Conservation (phyloP, 768 basidiomycete species). For the Plicaturopsis crispa region DNA sequence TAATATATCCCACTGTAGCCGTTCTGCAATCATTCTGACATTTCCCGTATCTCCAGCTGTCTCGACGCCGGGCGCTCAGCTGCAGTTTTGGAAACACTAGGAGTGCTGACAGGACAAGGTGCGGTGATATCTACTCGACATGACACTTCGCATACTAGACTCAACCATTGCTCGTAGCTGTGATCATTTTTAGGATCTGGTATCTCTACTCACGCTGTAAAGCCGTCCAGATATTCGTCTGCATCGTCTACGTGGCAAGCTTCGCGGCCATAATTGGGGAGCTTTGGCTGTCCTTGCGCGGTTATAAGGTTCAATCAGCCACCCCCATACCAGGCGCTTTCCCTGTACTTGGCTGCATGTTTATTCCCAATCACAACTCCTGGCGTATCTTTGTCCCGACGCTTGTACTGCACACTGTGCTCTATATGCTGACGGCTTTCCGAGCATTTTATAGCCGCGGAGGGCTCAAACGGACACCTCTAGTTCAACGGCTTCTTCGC, state of each 20-base stretch:
- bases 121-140: neutral
- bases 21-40: neutral
- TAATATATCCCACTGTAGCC: neutral
- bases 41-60: no score
- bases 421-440: conserved; percentile 4
- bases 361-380: conserved; percentile 6
- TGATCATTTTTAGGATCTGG: conserved; percentile 16
- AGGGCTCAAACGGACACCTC: neutral
- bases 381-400: conserved; percentile 12
- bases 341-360: conserved; percentile 9
- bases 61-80: neutral
- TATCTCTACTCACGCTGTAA: conserved; percentile 10
- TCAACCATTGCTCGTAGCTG: conserved; percentile 4
- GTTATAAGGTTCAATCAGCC: no score
- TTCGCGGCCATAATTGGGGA: conserved; percentile 2
- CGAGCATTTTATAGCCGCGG: neutral
- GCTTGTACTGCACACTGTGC: conserved; percentile 10
- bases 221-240: conserved; percentile 5
- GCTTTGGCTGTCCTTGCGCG: conserved; percentile 4
- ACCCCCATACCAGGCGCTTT: neutral
- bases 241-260: conserved; percentile 7
- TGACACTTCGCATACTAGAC: neutral
- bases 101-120: conserved; percentile 8
- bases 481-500: neutral
- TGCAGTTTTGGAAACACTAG: conserved; percentile 6